Percentiles rank a stretch among this genome's conserved stretches.
phyloP scores from a whole-genome alignment of 2,329 filamentous ascomycete genomes.

The Penicillium sp. region DNA sequence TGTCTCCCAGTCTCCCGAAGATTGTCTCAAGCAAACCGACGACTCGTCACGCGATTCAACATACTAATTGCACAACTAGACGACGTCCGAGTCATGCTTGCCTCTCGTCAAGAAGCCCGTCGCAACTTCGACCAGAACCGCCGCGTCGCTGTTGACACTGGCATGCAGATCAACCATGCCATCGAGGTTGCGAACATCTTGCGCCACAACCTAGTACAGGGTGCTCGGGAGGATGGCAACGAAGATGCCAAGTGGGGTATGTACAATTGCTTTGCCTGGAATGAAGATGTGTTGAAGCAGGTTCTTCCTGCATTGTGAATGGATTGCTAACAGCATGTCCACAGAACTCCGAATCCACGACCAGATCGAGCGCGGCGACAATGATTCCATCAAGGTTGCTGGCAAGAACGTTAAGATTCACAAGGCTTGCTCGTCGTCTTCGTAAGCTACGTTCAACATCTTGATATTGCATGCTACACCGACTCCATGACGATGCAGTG shows the following conservation, averaged over 20 bases:
- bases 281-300: background rate
- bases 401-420: constrained; percentile 41
- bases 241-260: constrained; percentile 40
- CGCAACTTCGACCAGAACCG: constrained; percentile 70
- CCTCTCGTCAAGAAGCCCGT: constrained; percentile 72
- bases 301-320: background rate
- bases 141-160: constrained; percentile 58
- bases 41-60: no score
- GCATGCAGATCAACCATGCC: constrained; percentile 72
- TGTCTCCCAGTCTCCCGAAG: constrained; percentile 2
- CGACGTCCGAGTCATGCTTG: constrained; percentile 67
- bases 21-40: background rate
- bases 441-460: background rate
- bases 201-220: constrained; percentile 85
- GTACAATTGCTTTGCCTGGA: constrained; percentile 11
- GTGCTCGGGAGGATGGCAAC: constrained; percentile 47
- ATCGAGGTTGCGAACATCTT: constrained; percentile 80
- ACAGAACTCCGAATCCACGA: constrained; percentile 86
- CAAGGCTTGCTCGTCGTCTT: constrained; percentile 41
- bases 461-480: background rate
- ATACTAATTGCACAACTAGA: constrained; percentile 51
- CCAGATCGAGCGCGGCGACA: constrained; percentile 87
- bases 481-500: background rate
- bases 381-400: constrained; percentile 77
- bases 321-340: constrained; percentile 12